A percentile compares a stretch with the other conserved stretches of the same genome.
These are phyloP conservation scores for Diaporthe vexans DNA, from an alignment of 2,329 filamentous ascomycete species.

Conservation along the genomic window DNA sequence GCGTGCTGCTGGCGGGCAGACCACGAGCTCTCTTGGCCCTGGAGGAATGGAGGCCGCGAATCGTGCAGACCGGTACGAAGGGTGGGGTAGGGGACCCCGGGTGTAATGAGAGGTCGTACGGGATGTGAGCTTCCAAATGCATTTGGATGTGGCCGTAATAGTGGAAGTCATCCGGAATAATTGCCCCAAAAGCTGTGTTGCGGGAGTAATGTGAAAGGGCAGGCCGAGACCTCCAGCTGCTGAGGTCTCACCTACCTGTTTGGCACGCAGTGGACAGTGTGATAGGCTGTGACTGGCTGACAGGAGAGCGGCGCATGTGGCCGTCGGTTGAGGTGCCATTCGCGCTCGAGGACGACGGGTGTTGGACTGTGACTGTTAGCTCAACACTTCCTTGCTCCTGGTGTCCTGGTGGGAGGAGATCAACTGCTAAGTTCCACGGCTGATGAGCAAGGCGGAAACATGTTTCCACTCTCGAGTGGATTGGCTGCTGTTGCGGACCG, in stretches of 20 bases:
- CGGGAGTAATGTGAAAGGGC: neutral
- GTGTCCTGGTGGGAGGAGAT: no score
- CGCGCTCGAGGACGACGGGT: conserved; percentile 18
- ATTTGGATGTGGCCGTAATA: neutral
- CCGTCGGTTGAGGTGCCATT: conserved; percentile 6
- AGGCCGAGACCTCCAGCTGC: neutral
- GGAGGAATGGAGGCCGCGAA: conserved; percentile 18
- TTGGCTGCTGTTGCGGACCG: neutral
- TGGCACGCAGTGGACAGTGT: neutral
- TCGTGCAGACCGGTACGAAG: neutral
- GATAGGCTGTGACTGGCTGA: no score
- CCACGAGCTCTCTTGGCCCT: neutral
- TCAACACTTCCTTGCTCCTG: no score
- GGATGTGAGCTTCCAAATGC: no score
- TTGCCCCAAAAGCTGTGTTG: conserved; percentile 2
- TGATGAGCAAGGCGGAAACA: neutral
- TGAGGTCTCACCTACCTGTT: neutral
- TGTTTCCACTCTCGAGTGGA: neutral
- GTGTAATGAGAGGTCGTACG: no score
- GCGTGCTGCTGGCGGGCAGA: conserved; percentile 26
- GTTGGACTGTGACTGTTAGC: neutral
- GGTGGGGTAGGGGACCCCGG: conserved; percentile 1
- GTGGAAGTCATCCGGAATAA: neutral
- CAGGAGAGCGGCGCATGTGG: conserved; percentile 1
- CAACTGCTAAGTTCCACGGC: neutral